These are phyloP conservation scores for Cucurbita pepo DNA, from an alignment of 306 rosid species.

Conservation along the genomic window DNA sequence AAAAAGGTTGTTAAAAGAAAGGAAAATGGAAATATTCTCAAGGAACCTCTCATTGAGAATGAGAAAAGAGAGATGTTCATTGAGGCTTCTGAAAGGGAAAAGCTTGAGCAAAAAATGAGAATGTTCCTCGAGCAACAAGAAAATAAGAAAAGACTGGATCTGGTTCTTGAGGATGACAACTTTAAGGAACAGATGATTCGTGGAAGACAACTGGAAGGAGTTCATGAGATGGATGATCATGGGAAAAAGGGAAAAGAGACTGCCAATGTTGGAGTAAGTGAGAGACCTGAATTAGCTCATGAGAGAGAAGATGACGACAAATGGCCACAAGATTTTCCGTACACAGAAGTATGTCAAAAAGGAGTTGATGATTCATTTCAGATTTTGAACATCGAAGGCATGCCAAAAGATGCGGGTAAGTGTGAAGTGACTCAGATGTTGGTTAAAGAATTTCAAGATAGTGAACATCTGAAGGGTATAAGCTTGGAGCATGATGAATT, in stretches of 20 bases:
- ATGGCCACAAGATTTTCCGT: slow-evolving; percentile 9
- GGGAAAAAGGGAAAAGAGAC: slow-evolving; percentile 10
- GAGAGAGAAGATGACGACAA: slow-evolving; percentile 11
- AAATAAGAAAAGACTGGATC: slow-evolving; percentile 19
- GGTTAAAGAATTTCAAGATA: slow-evolving; percentile 14
- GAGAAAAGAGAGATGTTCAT: slow-evolving; percentile 14
- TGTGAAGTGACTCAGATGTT: slow-evolving; percentile 11
- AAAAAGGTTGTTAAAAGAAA: slow-evolving; percentile 10
- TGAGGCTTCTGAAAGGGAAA: slow-evolving; percentile 24
- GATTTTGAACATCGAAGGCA: slow-evolving; percentile 15
- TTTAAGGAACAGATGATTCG: slow-evolving; percentile 15
- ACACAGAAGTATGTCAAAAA: slow-evolving; percentile 12
- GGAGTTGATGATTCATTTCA: slow-evolving; percentile 14
- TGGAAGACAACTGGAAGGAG: slow-evolving; percentile 10
- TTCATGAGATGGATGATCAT: neutral
- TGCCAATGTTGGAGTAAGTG: slow-evolving; percentile 13
- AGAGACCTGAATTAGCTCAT: slow-evolving; percentile 9
- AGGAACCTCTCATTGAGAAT: slow-evolving; percentile 17
- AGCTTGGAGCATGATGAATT: slow-evolving; percentile 9
- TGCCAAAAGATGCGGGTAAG: slow-evolving; percentile 14
- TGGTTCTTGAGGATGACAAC: slow-evolving; percentile 23
- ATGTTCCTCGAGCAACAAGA: slow-evolving; percentile 24
- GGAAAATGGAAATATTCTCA: slow-evolving; percentile 18
- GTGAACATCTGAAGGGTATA: slow-evolving; percentile 9
- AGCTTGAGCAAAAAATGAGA: slow-evolving; percentile 16